Evolutionary conservation across 1,139 yeast species (phyloP).

Genomic region (Debaryomycetaceae sp.): DNA sequence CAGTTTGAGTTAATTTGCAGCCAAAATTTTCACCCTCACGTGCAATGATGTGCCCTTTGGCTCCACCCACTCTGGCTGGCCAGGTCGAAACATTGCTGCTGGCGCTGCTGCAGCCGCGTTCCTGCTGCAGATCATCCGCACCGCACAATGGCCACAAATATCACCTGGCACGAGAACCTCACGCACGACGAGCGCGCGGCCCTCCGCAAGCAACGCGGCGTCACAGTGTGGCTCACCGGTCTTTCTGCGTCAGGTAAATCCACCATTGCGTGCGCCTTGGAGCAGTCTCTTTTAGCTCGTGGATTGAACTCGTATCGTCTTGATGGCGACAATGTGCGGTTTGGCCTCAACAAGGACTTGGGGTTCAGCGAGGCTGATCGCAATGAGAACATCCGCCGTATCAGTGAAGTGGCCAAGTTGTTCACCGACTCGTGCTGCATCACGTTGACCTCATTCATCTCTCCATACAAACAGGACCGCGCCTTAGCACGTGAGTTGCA

Average conservation of each 20-base stretch:
- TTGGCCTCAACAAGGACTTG: conserved; percentile 89
- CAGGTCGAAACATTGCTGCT: too few relatives aligned
- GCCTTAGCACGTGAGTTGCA: conserved; percentile 82
- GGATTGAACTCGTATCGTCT: conserved; percentile 75
- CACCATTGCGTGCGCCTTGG: conserved; percentile 92
- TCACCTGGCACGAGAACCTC: conserved; percentile 92
- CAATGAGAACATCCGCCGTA: conserved; percentile 90
- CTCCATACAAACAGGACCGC: conserved; percentile 85
- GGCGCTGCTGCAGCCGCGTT: too few relatives aligned
- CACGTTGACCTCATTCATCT: conserved; percentile 84
- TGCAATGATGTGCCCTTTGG: too few relatives aligned
- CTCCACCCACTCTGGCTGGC: too few relatives aligned
- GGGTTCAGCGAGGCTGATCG: conserved; percentile 91
- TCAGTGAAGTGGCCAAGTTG: conserved; percentile 84
- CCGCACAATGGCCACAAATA: conserved; percentile 76
- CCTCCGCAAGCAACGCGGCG: conserved; percentile 77
- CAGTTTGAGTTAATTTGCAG: too few relatives aligned
- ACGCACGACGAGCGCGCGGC: conserved; percentile 74
- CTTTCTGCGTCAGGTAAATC: conserved; percentile 93
- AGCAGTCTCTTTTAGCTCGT: conserved; percentile 67
- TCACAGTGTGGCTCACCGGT: conserved; percentile 93
- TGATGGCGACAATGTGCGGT: conserved; percentile 93
- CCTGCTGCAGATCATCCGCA: conserved; percentile 1
- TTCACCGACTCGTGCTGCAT: conserved; percentile 87
- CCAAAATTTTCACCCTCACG: too few relatives aligned